These are phyloP conservation scores for Sistotremastrum suecicum DNA, from an alignment of 768 basidiomycete species.

Conservation along the genomic window DNA sequence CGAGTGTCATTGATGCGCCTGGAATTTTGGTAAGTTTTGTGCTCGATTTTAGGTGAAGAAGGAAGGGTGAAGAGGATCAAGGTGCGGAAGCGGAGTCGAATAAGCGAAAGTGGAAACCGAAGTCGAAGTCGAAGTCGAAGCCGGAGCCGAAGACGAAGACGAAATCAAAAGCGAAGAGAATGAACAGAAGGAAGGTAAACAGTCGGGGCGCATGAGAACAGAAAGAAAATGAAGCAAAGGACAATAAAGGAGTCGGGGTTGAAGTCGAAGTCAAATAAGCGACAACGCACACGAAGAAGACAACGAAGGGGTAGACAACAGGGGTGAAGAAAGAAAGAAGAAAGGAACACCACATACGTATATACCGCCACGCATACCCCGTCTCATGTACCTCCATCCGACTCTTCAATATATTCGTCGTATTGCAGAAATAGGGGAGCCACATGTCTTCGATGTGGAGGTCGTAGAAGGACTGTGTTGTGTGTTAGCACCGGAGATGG, in stretches of 20 bases:
- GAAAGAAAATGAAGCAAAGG: constrained; percentile 2
- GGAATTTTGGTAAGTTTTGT: too few relatives aligned
- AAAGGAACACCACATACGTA: too few relatives aligned
- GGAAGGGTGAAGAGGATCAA: too few relatives aligned
- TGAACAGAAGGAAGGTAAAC: too few relatives aligned
- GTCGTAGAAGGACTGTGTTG: constrained; percentile 86
- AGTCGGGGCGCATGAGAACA: too few relatives aligned
- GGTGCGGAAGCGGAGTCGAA: too few relatives aligned
- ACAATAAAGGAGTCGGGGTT: background rate
- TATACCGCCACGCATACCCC: constrained; percentile 96
- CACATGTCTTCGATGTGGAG: constrained; percentile 97
- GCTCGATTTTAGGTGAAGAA: too few relatives aligned
- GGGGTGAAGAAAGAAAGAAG: too few relatives aligned
- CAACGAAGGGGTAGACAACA: too few relatives aligned
- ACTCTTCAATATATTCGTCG: constrained; percentile 92
- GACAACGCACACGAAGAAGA: background rate
- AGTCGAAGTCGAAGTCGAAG: constrained; percentile 5
- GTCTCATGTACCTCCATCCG: constrained; percentile 96
- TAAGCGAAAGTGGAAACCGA: too few relatives aligned
- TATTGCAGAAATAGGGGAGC: constrained; percentile 97
- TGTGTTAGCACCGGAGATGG: constrained; percentile 8
- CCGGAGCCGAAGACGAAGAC: too few relatives aligned
- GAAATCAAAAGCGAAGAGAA: too few relatives aligned
- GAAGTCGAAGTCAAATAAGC: background rate
- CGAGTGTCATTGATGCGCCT: constrained; percentile 97